Conservation (phyloP, 768 basidiomycete species). For the Suillus subalutaceus region DNA sequence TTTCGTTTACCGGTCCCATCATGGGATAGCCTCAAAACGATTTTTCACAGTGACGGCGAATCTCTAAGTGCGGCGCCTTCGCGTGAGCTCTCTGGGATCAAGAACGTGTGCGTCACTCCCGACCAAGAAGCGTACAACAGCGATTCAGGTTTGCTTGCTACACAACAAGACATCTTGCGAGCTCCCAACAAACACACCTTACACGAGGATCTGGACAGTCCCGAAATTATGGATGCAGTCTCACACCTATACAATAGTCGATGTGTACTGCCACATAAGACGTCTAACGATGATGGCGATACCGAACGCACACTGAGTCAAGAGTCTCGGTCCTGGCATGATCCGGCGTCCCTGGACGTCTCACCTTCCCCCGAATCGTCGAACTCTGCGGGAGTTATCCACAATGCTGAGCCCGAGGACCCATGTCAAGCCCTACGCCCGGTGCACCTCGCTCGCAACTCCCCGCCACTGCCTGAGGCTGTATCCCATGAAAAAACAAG, state of each 20-base stretch:
- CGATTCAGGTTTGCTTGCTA: neutral
- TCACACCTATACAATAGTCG: neutral
- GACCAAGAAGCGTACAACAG: neutral
- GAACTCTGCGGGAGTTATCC: neutral
- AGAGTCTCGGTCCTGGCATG: neutral
- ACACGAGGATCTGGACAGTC: neutral
- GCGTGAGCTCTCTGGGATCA: neutral
- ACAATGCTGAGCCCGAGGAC: neutral
- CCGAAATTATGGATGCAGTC: neutral
- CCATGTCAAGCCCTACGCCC: neutral
- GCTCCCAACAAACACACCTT: neutral
- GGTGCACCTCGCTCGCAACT: neutral
- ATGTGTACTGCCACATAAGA: neutral
- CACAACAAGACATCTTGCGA: neutral
- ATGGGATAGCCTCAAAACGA: neutral
- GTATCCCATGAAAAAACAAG: neutral
- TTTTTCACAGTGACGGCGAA: neutral
- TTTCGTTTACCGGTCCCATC: neutral
- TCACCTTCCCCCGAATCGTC: neutral
- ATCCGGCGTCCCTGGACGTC: neutral
- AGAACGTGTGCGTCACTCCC: neutral
- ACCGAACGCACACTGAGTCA: neutral
- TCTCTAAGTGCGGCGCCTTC: neutral
- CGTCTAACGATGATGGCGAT: neutral
- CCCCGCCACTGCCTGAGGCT: neutral